A percentile compares a stretch with the other conserved stretches of the same genome.
phyloP scores from a whole-genome alignment of 208 protist species.

The Blechomonas ayalai region DNA sequence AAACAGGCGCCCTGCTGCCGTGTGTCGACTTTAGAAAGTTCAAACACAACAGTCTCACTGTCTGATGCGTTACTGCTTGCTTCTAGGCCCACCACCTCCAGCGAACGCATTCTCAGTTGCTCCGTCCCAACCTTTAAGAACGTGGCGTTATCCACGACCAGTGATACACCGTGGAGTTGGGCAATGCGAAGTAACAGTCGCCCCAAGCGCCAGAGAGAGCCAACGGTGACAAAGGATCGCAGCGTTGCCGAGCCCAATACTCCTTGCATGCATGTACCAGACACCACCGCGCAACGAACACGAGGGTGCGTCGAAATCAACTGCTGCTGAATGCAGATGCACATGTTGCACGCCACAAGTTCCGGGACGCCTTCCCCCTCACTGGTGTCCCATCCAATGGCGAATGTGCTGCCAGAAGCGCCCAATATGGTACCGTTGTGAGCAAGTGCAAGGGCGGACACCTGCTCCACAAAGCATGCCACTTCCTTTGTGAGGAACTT shows the following conservation, averaged over 20 bases:
- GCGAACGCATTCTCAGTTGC: slow-evolving; percentile 1
- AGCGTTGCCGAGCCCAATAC: slow-evolving; percentile 4
- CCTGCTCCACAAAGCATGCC: not conserved
- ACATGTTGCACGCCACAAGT: not conserved
- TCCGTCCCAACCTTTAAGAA: slow-evolving; percentile 5
- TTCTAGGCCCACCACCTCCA: slow-evolving; percentile 5
- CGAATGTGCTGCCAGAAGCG: not conserved
- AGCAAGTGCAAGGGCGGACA: not conserved
- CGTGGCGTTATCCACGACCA: slow-evolving; percentile 2
- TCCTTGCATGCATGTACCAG: not conserved
- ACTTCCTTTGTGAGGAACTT: slow-evolving; percentile 4
- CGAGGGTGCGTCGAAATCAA: not conserved
- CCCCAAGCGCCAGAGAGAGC: not conserved
- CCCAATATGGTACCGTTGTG: not conserved
- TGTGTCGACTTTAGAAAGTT: too few relatives aligned
- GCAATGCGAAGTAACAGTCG: not conserved
- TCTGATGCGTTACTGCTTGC: not conserved
- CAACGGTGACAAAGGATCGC: slow-evolving; percentile 2
- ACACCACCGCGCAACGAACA: slow-evolving; percentile 3
- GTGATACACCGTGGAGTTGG: not conserved
- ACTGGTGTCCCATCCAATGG: not conserved
- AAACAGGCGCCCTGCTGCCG: not conserved
- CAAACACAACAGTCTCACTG: slow-evolving; percentile 1
- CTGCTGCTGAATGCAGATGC: slow-evolving; percentile 1
- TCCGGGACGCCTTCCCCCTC: not conserved